These are phyloP conservation scores for Teunomyces atbi DNA, from an alignment of 805 yeast species.

Conservation along the genomic window DNA sequence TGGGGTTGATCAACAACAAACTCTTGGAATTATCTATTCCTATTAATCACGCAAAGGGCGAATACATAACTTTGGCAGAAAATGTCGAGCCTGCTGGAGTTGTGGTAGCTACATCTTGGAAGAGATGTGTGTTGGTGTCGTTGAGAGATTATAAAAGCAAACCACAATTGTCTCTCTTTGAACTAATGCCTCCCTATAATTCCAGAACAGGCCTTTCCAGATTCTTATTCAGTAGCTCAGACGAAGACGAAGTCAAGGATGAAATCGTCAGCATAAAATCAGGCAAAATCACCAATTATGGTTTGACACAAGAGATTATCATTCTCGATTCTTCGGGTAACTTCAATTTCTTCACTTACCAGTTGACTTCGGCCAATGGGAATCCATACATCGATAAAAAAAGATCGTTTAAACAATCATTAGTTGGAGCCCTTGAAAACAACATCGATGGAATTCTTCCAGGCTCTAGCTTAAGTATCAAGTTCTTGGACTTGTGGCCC, in stretches of 20 bases:
- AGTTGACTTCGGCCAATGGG: constrained; percentile 28
- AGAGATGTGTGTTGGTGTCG: constrained; percentile 60
- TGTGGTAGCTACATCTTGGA: constrained; percentile 65
- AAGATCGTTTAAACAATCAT: constrained; percentile 30
- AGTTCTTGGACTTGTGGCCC: constrained; percentile 62
- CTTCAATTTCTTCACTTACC: constrained; percentile 29
- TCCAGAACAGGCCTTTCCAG: constrained; percentile 2
- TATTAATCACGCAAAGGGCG: constrained; percentile 39
- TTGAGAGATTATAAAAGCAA: constrained; percentile 70
- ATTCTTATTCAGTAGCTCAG: constrained; percentile 10
- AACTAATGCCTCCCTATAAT: constrained; percentile 17
- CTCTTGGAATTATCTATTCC: constrained; percentile 43
- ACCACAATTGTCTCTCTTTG: constrained; percentile 42
- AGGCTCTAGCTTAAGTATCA: constrained; percentile 47
- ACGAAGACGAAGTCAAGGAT: constrained; percentile 22
- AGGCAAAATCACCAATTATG: constrained; percentile 52
- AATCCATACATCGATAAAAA: constrained; percentile 24
- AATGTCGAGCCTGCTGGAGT: constrained; percentile 75
- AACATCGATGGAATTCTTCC: constrained; percentile 43
- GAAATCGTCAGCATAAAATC: constrained; percentile 59
- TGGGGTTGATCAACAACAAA: constrained; percentile 51
- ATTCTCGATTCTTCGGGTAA: constrained; percentile 48
- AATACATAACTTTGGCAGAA: constrained; percentile 54
- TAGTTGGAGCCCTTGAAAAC: constrained; percentile 28
- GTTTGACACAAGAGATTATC: constrained; percentile 38